phyloP scores from a whole-genome alignment of 2,329 filamentous ascomycete genomes.

The Karstenula rhodostoma region DNA sequence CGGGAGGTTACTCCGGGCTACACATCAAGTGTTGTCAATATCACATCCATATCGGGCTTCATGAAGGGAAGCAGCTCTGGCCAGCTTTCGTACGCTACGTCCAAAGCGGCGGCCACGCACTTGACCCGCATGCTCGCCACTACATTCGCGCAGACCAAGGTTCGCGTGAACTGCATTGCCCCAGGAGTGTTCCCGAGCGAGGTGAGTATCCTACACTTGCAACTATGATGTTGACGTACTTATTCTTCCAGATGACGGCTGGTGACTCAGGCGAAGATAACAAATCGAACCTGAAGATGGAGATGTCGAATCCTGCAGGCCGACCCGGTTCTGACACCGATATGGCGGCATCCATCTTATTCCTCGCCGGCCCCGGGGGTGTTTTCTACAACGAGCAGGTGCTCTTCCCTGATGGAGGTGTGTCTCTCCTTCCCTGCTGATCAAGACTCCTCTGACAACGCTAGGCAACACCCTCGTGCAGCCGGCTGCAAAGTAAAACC shows the following conservation, averaged over 20 bases:
- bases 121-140: conserved; percentile 57
- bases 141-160: conserved; percentile 53
- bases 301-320: conserved; percentile 55
- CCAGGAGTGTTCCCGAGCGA: conserved; percentile 55
- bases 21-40: conserved; percentile 61
- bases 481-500: conserved; percentile 34
- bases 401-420: conserved; percentile 59
- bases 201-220: conserved; percentile 21
- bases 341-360: conserved; percentile 61
- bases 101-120: conserved; percentile 60
- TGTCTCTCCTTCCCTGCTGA: conserved; percentile 2
- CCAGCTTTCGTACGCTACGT: conserved; percentile 61
- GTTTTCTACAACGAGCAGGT: conserved; percentile 64
- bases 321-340: conserved; percentile 57
- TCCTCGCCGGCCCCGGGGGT: conserved; percentile 60
- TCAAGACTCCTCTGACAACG: conserved; percentile 14
- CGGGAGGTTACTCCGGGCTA: conserved; percentile 56
- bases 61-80: conserved; percentile 61
- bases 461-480: conserved; percentile 38
- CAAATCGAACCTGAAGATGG: conserved; percentile 55
- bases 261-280: conserved; percentile 56
- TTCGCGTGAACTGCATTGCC: conserved; percentile 55
- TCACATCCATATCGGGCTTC: conserved; percentile 60
- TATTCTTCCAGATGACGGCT: conserved; percentile 61
- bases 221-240: not conserved